Base-by-base conservation (phyloP, 169 alveolate genomes). In the Cystoisospora suis region DNA sequence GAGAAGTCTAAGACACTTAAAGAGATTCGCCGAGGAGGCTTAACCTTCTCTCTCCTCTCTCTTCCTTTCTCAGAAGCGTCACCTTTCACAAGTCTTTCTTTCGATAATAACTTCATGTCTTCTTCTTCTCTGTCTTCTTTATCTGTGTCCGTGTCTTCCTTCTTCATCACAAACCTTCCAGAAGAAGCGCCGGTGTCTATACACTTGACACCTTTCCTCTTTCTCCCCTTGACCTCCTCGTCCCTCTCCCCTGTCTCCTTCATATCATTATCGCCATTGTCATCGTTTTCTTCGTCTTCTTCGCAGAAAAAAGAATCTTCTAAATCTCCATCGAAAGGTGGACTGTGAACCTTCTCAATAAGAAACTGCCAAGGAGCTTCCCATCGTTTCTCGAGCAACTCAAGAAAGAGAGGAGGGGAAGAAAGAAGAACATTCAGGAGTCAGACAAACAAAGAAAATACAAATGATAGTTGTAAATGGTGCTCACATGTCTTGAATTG, bases 291-390 rank as follows among this genome's bases (percentile, higher is more conserved):
- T 1, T 5, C 5, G 53, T 15, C 65, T 53, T 23, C 65, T 23
- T 15, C 29, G 65, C 29, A 12, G 23, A 12, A 12, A 53, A 23
- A 12, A 53, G 65, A 15, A 23, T 53, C 29, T 53, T 12, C 56
- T 46, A 40, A 56, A 15, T 46, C 83, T 12, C 42, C 56, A n/a
- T 27, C 53, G 83, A 23, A 29, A 17, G 0, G 34, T 23, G 38
- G 38, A 20, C 42, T 44, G 86, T 44, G 20, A 0, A 75, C 65
- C 40, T 75, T 75, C 65, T 75, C 86, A 15, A 75, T 34, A 6
- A 75, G 42, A 44, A 75, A 75, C 40, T 75, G 86, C 86, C 86
- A 75, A n/a, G 86, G 86, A 40, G 65, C 44, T 27, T 75, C 86
- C 58, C 38, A 34, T 29, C 32, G 29, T 45, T 65, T 7, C 65